Base-by-base conservation (phyloP, 1,139 yeast genomes). In the Taphrina pruni region DNA sequence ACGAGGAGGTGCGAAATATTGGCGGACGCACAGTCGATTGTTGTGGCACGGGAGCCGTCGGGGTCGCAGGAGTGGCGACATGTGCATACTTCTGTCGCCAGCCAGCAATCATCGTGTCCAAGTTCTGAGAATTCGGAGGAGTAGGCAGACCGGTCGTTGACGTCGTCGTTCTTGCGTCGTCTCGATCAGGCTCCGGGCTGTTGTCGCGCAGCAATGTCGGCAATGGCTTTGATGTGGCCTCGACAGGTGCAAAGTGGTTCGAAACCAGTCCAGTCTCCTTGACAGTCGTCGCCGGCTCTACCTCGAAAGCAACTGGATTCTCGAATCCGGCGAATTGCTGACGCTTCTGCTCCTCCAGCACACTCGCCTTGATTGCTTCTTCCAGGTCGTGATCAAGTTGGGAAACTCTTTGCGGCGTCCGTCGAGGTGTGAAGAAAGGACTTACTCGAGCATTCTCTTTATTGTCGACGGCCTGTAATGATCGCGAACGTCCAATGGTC, bases 301-400 rank as follows among this genome's bases (percentile, higher is more conserved):
- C 62, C 62, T 58, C 62, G 20, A 58, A 58, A 6, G 52, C 62
- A 2, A 58, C 36, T 1, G 62, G 62, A 35, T 58, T 58, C 32
- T 58, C 43, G 43, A 58, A 58, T 1, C 62, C 62, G 21, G 9
- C 43, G 41, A 45, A 58, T 36, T 58, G 36, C 17, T 58, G 43
- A 21, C 62, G 62, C 17, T 58, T 58, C 26, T 43, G 50, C 45
- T 58, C 62, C 12, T 58, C 62, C 5, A 26, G 11, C 38, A 58
- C 35, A 32, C 62, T 58, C 9, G 62, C 62, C 21, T 32, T 17
- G 26, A 58, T 43, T 4, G 62, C 62, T 58, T 20, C 26, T 43
- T n/a, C 62, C 21, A 58, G 43, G 26, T 58, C 62, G 7, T 26
- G 51, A 46, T 58, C 62, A 7, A 43, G 35, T 20, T 45, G 38